Evolutionary conservation across 257 asterid species (phyloP).

Genomic region (Ballota nigra): DNA sequence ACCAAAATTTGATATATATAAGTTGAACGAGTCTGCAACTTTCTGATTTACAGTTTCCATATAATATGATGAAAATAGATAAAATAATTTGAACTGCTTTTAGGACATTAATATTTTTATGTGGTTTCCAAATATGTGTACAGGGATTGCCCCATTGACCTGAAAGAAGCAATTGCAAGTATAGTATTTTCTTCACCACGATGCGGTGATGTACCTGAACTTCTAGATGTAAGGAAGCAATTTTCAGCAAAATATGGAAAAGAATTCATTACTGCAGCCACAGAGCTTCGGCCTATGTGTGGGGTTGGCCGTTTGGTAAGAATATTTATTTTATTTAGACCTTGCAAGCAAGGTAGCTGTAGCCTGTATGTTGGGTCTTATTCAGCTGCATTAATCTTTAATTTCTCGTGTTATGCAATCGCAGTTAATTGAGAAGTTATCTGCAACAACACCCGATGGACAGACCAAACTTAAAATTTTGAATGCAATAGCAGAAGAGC

Average conservation of each 20-base stretch:
- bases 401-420: conserved; percentile 25
- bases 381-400: conserved; percentile 19
- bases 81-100: conserved; percentile 20
- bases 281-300: conserved; percentile 85
- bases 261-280: conserved; percentile 74
- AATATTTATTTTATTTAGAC: conserved; percentile 10
- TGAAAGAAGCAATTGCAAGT: conserved; percentile 94
- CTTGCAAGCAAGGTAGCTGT: neutral
- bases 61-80: neutral
- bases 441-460: conserved; percentile 81
- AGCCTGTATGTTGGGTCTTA: neutral
- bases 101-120: conserved; percentile 16
- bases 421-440: conserved; percentile 90
- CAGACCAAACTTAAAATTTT: conserved; percentile 64
- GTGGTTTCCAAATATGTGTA: conserved; percentile 20
- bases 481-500: conserved; percentile 75
- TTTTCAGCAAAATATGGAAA: conserved; percentile 85
- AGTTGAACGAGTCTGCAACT: neutral
- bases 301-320: conserved; percentile 93
- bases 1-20: neutral
- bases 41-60: conserved; percentile 15
- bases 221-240: conserved; percentile 71
- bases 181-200: conserved; percentile 86
- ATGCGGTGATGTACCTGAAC: conserved; percentile 96
- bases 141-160: conserved; percentile 92